Conservation (phyloP, 2,329 filamentous ascomycete genomes). For the Epichloe uncinata region DNA sequence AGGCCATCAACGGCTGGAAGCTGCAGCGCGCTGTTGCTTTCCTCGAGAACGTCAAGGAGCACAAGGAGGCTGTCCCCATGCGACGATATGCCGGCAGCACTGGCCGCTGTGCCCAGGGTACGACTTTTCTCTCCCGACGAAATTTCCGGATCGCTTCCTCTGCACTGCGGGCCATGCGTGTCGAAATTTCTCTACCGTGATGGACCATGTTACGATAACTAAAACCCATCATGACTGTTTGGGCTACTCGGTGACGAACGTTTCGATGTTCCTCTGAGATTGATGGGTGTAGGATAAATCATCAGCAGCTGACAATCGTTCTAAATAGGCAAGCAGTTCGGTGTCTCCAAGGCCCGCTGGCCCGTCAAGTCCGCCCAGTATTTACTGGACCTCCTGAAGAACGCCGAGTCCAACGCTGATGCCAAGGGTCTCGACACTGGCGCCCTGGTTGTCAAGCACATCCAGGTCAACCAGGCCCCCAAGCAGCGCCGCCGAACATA, state of each 20-base stretch:
- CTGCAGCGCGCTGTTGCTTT: slow-evolving; percentile 86
- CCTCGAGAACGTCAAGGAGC: slow-evolving; percentile 95
- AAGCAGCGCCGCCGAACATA: slow-evolving; percentile 99
- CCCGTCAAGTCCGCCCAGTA: slow-evolving; percentile 98
- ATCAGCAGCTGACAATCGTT: slow-evolving; percentile 13
- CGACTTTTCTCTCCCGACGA: slow-evolving; percentile 28
- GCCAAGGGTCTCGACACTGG: slow-evolving; percentile 94
- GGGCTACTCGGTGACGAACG: not conserved
- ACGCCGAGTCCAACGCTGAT: slow-evolving; percentile 93
- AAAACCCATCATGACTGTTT: not conserved
- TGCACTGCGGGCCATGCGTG: not conserved
- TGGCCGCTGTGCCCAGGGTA: slow-evolving; percentile 96
- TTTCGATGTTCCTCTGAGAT: not conserved
- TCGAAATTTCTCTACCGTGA: not conserved
- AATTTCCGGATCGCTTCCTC: not conserved
- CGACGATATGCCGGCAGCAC: slow-evolving; percentile 93
- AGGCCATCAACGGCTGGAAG: slow-evolving; percentile 99
- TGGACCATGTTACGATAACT: not conserved
- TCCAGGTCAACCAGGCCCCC: slow-evolving; percentile 99
- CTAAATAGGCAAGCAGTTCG: slow-evolving; percentile 88
- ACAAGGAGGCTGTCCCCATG: slow-evolving; percentile 97
- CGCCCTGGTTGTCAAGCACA: slow-evolving; percentile 99
- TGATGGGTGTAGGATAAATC: not conserved
- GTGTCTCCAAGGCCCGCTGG: slow-evolving; percentile 96
- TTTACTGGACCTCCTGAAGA: slow-evolving; percentile 92